Evolutionary conservation across 768 basidiomycete genomes (phyloP), one percentile per base, ranked within the genome.

Genomic region (Dendrothele bispora): DNA sequence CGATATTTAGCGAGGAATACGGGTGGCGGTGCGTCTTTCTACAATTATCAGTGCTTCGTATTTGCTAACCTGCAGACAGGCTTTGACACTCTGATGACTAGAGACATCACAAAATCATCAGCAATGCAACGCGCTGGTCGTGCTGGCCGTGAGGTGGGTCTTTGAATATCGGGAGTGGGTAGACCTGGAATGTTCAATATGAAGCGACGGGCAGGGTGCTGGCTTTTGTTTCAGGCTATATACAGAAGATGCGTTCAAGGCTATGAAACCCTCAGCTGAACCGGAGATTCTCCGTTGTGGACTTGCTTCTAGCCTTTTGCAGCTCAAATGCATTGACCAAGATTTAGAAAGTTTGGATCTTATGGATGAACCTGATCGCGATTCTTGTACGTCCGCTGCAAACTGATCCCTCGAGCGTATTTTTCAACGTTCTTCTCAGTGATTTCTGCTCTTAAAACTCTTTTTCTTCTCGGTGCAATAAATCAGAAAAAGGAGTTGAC

Each of bases 71-170:
- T 12, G 18, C 11, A 7, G 24, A 7, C 54, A 93, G 94, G 92
- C 2, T 88, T 98, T 56, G 95, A 98, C 65, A 87, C 90, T 14
- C 73, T 98, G 3, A 57, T 91, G 34, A 87, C 88, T 14, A 80
- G 82, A 60, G 83, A 88, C 42, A 89, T 98, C 52, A 90, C 90
- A 21, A 84, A 91, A 64, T 92, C 91, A 2, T 92, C 89, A 12
- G 95, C 97, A 6, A 83, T 84, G 78, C 90, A 99, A 64, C 77
- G 97, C n/a, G 80, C 93, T 3, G 97, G 97, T 63, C 91, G 97
- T 48, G 97, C 95, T 0, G 97, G 97, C 52, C 91, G 97, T 48
- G 93, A 98, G 68, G 89, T 88, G 58, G 36, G 68, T 60, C 18
- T 7, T 22, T 11, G 39, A 34, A 15, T 40, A 28, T 42, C 11